phyloP scores from a whole-genome alignment of 129 eudicot species.

The Solidago caesia region DNA sequence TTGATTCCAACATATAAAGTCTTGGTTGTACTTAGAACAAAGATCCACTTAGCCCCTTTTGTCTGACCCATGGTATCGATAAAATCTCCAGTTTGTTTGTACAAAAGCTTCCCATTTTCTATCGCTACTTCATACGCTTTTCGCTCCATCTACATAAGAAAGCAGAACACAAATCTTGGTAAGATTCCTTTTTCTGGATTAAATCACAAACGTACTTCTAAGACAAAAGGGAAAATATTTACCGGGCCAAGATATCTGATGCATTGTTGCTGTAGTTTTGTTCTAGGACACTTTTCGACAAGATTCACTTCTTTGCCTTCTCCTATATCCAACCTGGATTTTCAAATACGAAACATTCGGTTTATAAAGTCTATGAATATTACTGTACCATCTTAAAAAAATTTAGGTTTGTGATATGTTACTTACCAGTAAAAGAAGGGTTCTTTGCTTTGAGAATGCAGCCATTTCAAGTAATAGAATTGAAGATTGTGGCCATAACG shows the following conservation, averaged over 20 bases:
- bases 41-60: constrained; percentile 84
- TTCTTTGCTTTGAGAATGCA: constrained; percentile 72
- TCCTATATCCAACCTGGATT: constrained; percentile 88
- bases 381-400: background rate
- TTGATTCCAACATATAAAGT: constrained; percentile 80
- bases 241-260: constrained; percentile 98
- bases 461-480: constrained; percentile 74
- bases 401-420: constrained; percentile 10
- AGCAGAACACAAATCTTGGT: background rate
- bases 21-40: constrained; percentile 85
- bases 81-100: constrained; percentile 54
- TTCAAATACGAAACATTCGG: constrained; percentile 10
- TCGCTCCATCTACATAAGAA: constrained; percentile 63
- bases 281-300: constrained; percentile 70
- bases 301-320: constrained; percentile 92
- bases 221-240: constrained; percentile 15
- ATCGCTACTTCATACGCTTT: constrained; percentile 64
- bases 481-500: constrained; percentile 96
- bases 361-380: constrained; percentile 3
- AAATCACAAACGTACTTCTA: background rate
- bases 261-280: constrained; percentile 89
- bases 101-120: constrained; percentile 65
- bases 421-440: constrained; percentile 97
- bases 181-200: background rate
- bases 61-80: constrained; percentile 49